Conservation (phyloP, 805 yeast species). For the Cyberlindnera nakhonratchasimensis region DNA sequence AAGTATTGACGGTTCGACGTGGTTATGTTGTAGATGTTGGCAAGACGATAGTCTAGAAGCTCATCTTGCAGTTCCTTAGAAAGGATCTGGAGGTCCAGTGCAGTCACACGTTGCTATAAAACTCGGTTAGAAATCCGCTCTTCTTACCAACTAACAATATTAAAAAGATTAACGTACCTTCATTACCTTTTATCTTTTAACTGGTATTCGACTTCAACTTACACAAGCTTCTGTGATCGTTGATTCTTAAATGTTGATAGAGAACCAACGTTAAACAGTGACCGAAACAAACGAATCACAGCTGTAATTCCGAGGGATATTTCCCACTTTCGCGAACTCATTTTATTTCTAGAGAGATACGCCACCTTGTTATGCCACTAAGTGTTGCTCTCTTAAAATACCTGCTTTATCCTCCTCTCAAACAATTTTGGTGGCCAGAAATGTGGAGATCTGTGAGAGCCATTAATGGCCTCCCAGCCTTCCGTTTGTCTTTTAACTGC, state of each 20-base stretch:
- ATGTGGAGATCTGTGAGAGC: neutral
- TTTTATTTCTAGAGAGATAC: neutral
- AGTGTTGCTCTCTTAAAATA: too few species aligned
- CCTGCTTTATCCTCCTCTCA: too few species aligned
- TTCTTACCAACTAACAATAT: neutral
- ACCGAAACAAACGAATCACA: too few species aligned
- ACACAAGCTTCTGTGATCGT: too few species aligned
- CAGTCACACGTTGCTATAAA: slow-evolving; percentile 74
- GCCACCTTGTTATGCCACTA: too few species aligned
- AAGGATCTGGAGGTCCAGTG: slow-evolving; percentile 74
- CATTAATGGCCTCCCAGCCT: neutral
- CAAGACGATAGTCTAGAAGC: slow-evolving; percentile 65
- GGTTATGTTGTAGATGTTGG: slow-evolving; percentile 79
- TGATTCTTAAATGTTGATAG: neutral
- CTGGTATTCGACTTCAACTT: too few species aligned
- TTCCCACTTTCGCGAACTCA: neutral
- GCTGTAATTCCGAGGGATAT: too few species aligned
- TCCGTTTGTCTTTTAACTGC: neutral
- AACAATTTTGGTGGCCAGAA: too few species aligned
- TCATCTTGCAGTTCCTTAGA: slow-evolving; percentile 58
- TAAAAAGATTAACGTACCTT: neutral
- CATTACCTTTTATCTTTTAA: neutral
- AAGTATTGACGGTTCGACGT: slow-evolving; percentile 69
- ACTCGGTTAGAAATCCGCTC: neutral
- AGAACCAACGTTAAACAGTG: too few species aligned